Base-by-base conservation (phyloP, 306 rosid species). In the Pyrus betulifolia region DNA sequence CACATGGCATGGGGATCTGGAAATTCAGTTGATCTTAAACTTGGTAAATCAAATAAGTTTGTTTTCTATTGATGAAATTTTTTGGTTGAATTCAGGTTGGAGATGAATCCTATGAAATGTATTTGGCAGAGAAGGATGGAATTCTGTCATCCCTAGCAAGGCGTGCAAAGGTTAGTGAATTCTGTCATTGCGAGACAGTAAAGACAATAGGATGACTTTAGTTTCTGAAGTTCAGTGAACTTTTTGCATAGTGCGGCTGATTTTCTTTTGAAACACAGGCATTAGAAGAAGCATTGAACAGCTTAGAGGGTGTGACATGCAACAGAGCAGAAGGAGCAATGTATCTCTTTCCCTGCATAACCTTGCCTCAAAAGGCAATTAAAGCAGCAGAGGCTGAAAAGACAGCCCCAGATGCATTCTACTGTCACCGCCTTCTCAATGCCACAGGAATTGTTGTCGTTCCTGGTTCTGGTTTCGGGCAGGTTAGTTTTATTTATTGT, bases 381-480 rank as follows among this genome's bases (percentile, higher is more conserved):
- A 67, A 90, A 81, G 97, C 97, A 70, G 97, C 96, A 0, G 92
- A 77, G 71, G 93, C 86, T 74, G 94, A 55, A 75, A 84, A 90
- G 0, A 72, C 78, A 38, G 88, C 93, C 21, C 89, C 98, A 5
- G 97, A 93, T 76, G 89, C 89, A 10, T 91, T 91, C 84, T 93
- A 93, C 61, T 90, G 97, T 49, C 83, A 72, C 46, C 85, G 77
- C 51, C 88, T 93, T 72, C 96, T 91, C 69, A 85, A 91, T 70
- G 90, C 96, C 67, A 91, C 98, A 0, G 98, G 98, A 76, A 79
- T 93, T 10, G 96, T 93, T 4, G 85, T 90, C 62, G 98, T 93
- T 65, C 97, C 97, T 62, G 97, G 97, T 83, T 93, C 96, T 67
- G 97, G 97, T 77, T 93, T 93, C 15, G 89, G 98, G 76, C 98